A percentile compares a stretch with the other conserved stretches of the same genome.
Evolutionary conservation across 495 filamentous ascomycete genomes (phyloP).

Genomic region (Talaromyces borbonicus): DNA sequence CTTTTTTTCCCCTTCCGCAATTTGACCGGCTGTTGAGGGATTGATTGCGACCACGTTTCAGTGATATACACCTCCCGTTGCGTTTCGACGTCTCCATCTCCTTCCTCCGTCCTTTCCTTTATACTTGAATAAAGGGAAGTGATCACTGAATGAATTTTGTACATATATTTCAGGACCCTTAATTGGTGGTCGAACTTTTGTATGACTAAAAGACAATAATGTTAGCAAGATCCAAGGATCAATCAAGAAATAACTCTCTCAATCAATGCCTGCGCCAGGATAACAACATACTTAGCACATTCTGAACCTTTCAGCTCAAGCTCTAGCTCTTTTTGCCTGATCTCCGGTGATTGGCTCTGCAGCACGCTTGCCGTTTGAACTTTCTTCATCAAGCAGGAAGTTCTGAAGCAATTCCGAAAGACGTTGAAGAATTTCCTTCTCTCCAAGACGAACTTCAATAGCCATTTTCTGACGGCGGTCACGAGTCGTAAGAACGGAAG

Average conservation of each 20-base stretch:
- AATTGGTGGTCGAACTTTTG: not conserved
- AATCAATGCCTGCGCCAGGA: no score
- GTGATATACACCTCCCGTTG: no score
- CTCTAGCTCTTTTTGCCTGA: slow-evolving; percentile 3
- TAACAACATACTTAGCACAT: no score
- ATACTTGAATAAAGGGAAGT: not conserved
- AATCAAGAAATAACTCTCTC: no score
- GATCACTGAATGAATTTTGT: no score
- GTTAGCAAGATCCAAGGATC: slow-evolving; percentile 9
- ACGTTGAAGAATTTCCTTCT: slow-evolving; percentile 61
- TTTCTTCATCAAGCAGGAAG: slow-evolving; percentile 7
- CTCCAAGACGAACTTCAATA: slow-evolving; percentile 64
- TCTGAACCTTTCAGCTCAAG: no score
- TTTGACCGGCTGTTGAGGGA: slow-evolving; percentile 1
- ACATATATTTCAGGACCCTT: slow-evolving; percentile 5
- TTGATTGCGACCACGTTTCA: no score
- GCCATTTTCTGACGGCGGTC: slow-evolving; percentile 52
- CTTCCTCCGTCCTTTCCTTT: not conserved
- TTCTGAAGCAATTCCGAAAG: slow-evolving; percentile 27
- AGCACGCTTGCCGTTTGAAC: slow-evolving; percentile 11
- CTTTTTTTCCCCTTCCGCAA: slow-evolving; percentile 10
- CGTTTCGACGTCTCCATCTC: not conserved
- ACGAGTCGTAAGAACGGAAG: slow-evolving; percentile 16
- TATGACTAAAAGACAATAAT: slow-evolving; percentile 6
- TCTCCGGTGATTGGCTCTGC: no score